These are phyloP conservation scores for Gyromitra esculenta DNA, from an alignment of 2,329 filamentous ascomycete species.

Conservation along the genomic window DNA sequence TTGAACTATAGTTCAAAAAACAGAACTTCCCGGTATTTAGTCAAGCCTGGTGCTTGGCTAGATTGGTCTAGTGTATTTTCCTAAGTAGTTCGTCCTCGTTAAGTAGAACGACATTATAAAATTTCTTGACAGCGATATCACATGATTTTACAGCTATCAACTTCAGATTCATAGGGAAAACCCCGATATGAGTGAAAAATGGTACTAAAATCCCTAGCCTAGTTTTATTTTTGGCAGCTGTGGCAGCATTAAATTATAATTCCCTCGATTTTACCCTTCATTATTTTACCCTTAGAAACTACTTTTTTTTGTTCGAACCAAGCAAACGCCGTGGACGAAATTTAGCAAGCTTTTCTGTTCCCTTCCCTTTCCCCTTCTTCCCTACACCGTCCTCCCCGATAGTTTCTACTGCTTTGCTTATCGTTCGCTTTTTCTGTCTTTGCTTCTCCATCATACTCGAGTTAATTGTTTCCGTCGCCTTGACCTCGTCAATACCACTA, in stretches of 20 bases:
- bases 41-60: too few species aligned
- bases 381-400: neutral
- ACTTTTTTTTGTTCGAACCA: constrained; percentile 29
- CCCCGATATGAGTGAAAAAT: neutral
- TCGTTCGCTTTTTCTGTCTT: constrained; percentile 14
- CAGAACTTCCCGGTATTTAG: neutral
- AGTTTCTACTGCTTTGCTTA: constrained; percentile 1
- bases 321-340: constrained; percentile 33
- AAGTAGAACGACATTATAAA: too few species aligned
- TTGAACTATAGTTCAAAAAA: neutral
- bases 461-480: constrained; percentile 8
- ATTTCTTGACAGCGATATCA: too few species aligned
- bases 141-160: neutral
- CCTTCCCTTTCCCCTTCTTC: constrained; percentile 21
- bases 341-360: neutral
- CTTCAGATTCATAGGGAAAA: neutral
- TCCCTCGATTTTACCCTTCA: constrained; percentile 1
- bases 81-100: too few species aligned
- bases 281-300: neutral
- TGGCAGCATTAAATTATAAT: neutral
- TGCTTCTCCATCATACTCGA: neutral
- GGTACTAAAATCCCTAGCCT: neutral
- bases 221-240: neutral
- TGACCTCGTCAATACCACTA: constrained; percentile 48
- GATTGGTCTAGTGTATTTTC: too few species aligned